Percentiles rank a stretch among this genome's conserved stretches.
phyloP scores from a whole-genome alignment of 306 rosid genomes.

The Lupinus albus region DNA sequence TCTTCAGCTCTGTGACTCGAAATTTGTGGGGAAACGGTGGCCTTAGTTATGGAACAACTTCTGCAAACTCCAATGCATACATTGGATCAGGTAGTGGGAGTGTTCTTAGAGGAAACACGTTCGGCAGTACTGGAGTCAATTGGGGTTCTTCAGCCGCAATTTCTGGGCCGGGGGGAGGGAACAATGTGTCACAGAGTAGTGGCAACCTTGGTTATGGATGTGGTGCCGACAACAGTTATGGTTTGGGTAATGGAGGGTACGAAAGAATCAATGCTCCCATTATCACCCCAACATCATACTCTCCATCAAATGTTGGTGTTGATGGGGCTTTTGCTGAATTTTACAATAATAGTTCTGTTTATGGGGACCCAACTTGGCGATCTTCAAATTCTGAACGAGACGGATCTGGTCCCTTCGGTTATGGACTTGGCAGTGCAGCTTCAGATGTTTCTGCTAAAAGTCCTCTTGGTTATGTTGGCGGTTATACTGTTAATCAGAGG shows the following conservation, averaged over 20 bases:
- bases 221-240: constrained; percentile 64
- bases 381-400: constrained; percentile 79
- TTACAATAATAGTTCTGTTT: constrained; percentile 62
- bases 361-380: constrained; percentile 90
- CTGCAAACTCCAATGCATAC: constrained; percentile 69
- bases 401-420: constrained; percentile 81
- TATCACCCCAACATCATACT: constrained; percentile 63
- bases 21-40: constrained; percentile 91
- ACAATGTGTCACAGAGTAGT: constrained; percentile 60
- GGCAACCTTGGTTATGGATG: constrained; percentile 73
- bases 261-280: constrained; percentile 70
- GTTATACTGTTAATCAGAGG: constrained; percentile 91
- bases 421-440: constrained; percentile 77
- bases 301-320: constrained; percentile 79
- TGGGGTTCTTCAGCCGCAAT: constrained; percentile 67
- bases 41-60: constrained; percentile 68
- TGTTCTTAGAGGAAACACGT: constrained; percentile 64
- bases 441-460: constrained; percentile 77
- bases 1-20: constrained; percentile 76
- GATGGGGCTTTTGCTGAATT: constrained; percentile 79
- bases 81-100: constrained; percentile 77
- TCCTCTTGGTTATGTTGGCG: constrained; percentile 93
- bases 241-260: constrained; percentile 77
- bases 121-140: constrained; percentile 77
- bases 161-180: constrained; percentile 69